Percentiles rank a stretch among this genome's conserved stretches.
These are phyloP conservation scores for Petunia secreta DNA, from an alignment of 257 asterid genomes.

Conservation along the genomic window DNA sequence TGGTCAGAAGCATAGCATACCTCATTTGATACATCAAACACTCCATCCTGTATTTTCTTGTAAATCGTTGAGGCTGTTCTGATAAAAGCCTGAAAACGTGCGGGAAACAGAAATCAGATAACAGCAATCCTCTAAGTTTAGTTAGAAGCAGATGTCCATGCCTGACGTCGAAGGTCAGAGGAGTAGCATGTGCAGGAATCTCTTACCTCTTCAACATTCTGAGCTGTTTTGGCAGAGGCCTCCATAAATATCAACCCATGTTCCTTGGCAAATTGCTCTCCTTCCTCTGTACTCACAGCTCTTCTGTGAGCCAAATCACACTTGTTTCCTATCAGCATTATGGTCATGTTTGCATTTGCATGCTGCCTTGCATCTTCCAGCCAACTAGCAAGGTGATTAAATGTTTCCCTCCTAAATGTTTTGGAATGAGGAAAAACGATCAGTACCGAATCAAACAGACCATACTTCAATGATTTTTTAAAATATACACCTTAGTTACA, in stretches of 20 bases:
- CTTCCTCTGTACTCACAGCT: constrained; percentile 88
- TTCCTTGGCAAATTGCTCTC: constrained; percentile 77
- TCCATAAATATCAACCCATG: constrained; percentile 85
- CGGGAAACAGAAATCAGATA: constrained; percentile 23
- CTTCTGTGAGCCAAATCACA: constrained; percentile 78
- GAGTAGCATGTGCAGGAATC: not conserved
- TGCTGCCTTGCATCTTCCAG: constrained; percentile 84
- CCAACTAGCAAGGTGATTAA: constrained; percentile 81
- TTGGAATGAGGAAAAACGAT: not conserved
- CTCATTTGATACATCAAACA: constrained; percentile 94
- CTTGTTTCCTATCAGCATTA: constrained; percentile 85
- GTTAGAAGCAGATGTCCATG: not conserved
- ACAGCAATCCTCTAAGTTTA: not conserved
- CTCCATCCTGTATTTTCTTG: constrained; percentile 96
- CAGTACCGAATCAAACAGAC: not conserved
- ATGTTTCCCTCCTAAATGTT: constrained; percentile 74
- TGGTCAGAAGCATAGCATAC: constrained; percentile 40
- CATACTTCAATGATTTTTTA: not conserved
- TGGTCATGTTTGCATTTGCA: constrained; percentile 68
- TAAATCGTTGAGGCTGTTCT: constrained; percentile 84
- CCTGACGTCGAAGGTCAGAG: not conserved
- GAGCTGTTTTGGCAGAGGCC: constrained; percentile 87
- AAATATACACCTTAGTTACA: not conserved
- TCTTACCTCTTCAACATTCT: constrained; percentile 82
- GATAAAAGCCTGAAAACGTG: constrained; percentile 72